phyloP scores from a whole-genome alignment of 1,284 basidiomycete genomes.

The Cryptococcus sp. region DNA sequence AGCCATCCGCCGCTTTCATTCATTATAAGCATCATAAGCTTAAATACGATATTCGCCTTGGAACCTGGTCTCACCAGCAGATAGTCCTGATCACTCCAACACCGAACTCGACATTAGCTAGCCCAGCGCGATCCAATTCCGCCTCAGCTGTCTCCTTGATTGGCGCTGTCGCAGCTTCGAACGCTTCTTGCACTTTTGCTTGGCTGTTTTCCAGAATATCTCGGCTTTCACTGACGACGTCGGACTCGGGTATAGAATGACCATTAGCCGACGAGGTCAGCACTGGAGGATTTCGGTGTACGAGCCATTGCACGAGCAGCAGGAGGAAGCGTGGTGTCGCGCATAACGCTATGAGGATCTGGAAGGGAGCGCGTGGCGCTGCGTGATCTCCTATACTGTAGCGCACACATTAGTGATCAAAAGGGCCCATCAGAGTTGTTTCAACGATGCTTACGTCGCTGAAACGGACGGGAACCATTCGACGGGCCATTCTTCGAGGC shows the following conservation, averaged over 20 bases:
- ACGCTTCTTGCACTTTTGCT: constrained; percentile 3
- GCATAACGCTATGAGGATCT: constrained; percentile 83
- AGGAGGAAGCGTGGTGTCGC: constrained; percentile 81
- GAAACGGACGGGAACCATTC: constrained; percentile 95
- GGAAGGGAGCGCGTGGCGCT: constrained; percentile 84
- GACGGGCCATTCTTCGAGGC: constrained; percentile 67
- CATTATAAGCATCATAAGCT: not conserved
- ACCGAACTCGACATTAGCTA: constrained; percentile 64
- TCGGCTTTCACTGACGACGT: not conserved
- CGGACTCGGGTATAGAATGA: not conserved
- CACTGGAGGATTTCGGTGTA: constrained; percentile 52
- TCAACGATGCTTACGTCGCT: constrained; percentile 67
- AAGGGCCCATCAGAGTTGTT: not conserved
- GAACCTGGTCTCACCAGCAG: constrained; percentile 58
- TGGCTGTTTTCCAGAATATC: not conserved
- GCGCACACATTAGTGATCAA: constrained; percentile 9
- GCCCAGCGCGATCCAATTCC: constrained; percentile 20
- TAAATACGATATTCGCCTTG: not conserved
- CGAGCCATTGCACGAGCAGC: constrained; percentile 71
- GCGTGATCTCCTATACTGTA: constrained; percentile 87
- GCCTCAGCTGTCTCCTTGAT: constrained; percentile 7
- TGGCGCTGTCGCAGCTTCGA: constrained; percentile 11
- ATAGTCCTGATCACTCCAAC: constrained; percentile 75
- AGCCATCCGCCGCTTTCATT: constrained; percentile 69
- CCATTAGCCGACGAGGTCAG: not conserved